Evolutionary conservation across 306 rosid species (phyloP), one percentile per base, ranked within the genome.

Genomic region (Vigna nakashimae): DNA sequence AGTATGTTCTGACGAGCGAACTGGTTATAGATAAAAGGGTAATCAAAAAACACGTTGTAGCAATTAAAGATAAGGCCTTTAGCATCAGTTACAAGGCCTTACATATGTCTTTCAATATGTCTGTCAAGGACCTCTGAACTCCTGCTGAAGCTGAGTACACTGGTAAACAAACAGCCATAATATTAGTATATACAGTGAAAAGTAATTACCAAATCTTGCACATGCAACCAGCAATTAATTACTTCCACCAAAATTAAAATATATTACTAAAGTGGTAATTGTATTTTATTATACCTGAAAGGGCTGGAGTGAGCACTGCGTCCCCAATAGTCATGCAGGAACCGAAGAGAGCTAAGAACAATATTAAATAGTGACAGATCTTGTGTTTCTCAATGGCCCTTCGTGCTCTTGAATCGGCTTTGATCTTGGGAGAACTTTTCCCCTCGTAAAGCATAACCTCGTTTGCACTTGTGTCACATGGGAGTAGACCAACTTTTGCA

Each of bases 291-390:
- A 55, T 67, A 91, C 97, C 97, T 77, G 97, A 90, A 64, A 92
- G 91, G 43, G 93, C 91, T 53, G 97, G 97, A 58, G 96, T 89
- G 81, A 92, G 93, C 69, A 90, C 96, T 14, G 91, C 93, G 3
- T 77, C 90, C 7, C 97, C 89, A 34, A 87, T 90, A 30, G 93
- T 84, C 91, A 92, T 90, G 80, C 96, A 90, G 49, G 89, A 87
- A 78, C 96, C 97, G 32, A 87, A 89, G 76, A 92, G 90, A 68
- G 97, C 96, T 64, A 89, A 76, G 85, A 85, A 86, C 88, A 92
- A 69, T 73, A 92, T 68, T 24, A 90, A 45, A 75, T 90, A 89
- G 76, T 90, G 97, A 74, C 84, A 65, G 56, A 80, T 69, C 71
- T 85, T 92, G 80, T 83, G 87, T 63, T 85, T 86, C 69, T 87